Percentiles rank a stretch among this genome's conserved stretches.
These are phyloP conservation scores for Fusarium lyarnte DNA, from an alignment of 2,329 filamentous ascomycete species.

Conservation along the genomic window DNA sequence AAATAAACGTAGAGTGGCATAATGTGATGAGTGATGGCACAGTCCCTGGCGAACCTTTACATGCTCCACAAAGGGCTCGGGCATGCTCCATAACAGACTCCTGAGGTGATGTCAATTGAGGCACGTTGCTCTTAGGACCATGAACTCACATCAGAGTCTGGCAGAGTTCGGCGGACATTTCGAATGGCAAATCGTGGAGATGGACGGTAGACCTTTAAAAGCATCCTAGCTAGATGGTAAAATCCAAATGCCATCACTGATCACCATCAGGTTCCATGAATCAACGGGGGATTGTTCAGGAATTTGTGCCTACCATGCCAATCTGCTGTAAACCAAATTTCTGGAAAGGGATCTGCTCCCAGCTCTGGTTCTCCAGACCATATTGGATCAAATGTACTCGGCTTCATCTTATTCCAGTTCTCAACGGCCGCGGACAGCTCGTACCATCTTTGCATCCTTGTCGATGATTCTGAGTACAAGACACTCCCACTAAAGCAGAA, in stretches of 20 bases:
- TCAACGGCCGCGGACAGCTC: conserved; percentile 4
- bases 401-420: conserved; percentile 2
- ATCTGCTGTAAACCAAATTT: conserved; percentile 7
- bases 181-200: conserved; percentile 2
- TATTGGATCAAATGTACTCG: conserved; percentile 2
- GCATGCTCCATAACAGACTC: conserved; percentile 6
- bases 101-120: background rate
- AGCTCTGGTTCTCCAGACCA: background rate
- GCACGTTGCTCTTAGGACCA: too few species aligned
- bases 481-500: conserved; percentile 14
- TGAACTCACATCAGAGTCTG: background rate
- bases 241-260: conserved; percentile 6
- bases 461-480: background rate
- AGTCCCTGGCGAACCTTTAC: conserved; percentile 3
- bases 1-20: conserved; percentile 14
- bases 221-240: conserved; percentile 4
- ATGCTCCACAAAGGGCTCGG: conserved; percentile 3
- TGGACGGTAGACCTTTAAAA: conserved; percentile 1
- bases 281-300: accelerated
- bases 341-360: background rate
- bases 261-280: background rate
- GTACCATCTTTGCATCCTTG: conserved; percentile 2
- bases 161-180: background rate
- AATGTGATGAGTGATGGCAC: conserved; percentile 8
- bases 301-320: background rate